Evolutionary conservation across 2,329 filamentous ascomycete species (phyloP), one percentile per base, ranked within the genome.

Genomic region (Fusarium domesticum): DNA sequence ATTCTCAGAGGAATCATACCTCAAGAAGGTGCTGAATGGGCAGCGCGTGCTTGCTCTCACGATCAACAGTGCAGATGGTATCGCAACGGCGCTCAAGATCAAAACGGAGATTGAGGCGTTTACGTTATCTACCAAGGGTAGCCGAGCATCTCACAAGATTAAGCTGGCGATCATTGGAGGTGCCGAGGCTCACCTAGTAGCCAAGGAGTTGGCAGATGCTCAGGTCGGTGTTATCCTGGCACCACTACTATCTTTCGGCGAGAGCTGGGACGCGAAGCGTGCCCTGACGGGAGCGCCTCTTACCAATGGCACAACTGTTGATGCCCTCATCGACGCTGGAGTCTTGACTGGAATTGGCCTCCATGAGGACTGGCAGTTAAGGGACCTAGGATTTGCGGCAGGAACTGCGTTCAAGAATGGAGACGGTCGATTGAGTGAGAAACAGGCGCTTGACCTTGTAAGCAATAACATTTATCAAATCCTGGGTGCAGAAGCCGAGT

Each of bases 241-340:
- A 0, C 81, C 82, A 1, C 62, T 83, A 11, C 75, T 80, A 50
- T 74, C 78, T 0, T 80, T 77, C 56, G 71, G 74, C 2, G 62
- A 59, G 3, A 63, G 60, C 0, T 87, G 83, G 83, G 81, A 85
- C 49, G 70, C 83, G 62, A 76, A 80, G 0, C 76, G 82, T 2
- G 75, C 79, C 0, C 68, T 86, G 10, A 76, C 80, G 0, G 83
- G 83, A 2, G 82, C 83, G 5, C 83, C 83, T 1, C 70, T 86
- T 1, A 83, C 81, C 1, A 83, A 84, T 54, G 81, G 81, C 18
- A 85, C 83, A 1, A 74, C 74, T 0, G 67, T 83, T 5, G 80
- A 85, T 48, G 62, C 58, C 11, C 71, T 87, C 1, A 53, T 83
- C 1, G 72, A 74, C 6, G 81, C 81, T 0, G 82, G 81, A 2